Evolutionary conservation across 148 eudicot species (phyloP).

Genomic region (Camellia japonica): DNA sequence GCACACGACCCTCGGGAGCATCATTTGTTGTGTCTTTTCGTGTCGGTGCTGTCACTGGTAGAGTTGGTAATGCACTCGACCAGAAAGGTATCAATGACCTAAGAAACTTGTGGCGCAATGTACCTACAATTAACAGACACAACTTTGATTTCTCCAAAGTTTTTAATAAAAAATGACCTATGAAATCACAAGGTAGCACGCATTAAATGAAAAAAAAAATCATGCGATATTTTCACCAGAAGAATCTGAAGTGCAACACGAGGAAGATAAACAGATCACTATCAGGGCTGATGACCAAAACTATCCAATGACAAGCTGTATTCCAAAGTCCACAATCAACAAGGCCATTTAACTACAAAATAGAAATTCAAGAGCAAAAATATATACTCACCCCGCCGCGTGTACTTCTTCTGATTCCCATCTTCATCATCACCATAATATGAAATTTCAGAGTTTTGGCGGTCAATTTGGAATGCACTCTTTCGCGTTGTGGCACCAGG

Average conservation of each 20-base stretch:
- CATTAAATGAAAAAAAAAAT: neutral
- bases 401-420: conserved; percentile 75
- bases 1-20: conserved; percentile 56
- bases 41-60: conserved; percentile 91
- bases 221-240: neutral
- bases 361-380: conserved; percentile 9
- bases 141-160: neutral
- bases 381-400: conserved; percentile 59
- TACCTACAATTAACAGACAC: conserved; percentile 42
- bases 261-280: neutral
- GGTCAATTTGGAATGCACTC: conserved; percentile 64
- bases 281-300: neutral
- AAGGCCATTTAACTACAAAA: conserved; percentile 9
- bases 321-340: neutral
- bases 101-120: conserved; percentile 78
- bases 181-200: neutral
- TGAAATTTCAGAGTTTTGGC: conserved; percentile 78
- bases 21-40: conserved; percentile 77
- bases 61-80: conserved; percentile 87
- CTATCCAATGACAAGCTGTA: neutral
- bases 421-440: conserved; percentile 98
- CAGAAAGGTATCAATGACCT: conserved; percentile 85
- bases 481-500: conserved; percentile 90
- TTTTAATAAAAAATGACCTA: neutral
- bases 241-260: neutral